Evolutionary conservation across 2,329 filamentous ascomycete species (phyloP).

Genomic region (Tolypocladium amazonense): DNA sequence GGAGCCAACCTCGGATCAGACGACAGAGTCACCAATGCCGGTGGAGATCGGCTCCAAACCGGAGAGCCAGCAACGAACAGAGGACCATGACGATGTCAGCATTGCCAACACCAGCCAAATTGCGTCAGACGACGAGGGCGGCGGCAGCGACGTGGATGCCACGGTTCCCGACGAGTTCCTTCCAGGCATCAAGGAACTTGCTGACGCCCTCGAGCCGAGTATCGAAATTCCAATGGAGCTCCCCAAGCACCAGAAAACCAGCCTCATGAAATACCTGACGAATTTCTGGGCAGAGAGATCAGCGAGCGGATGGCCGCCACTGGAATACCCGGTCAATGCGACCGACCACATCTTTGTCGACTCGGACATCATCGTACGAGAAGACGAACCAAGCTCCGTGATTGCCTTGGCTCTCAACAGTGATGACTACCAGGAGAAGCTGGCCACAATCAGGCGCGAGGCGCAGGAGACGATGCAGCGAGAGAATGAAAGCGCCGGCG

Average conservation of each 20-base stretch:
- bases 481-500: constrained; percentile 19
- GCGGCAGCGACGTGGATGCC: constrained; percentile 61
- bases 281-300: constrained; percentile 99
- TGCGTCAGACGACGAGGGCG: constrained; percentile 59
- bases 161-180: constrained; percentile 58
- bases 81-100: constrained; percentile 17
- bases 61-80: constrained; percentile 13
- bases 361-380: constrained; percentile 91
- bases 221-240: constrained; percentile 60
- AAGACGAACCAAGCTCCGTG: constrained; percentile 93
- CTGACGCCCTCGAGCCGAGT: constrained; percentile 50
- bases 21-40: constrained; percentile 5
- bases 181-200: constrained; percentile 51
- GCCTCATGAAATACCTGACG: constrained; percentile 87
- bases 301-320: constrained; percentile 81
- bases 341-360: constrained; percentile 95
- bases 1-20: constrained; percentile 7
- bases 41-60: constrained; percentile 10
- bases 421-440: constrained; percentile 74
- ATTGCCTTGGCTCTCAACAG: constrained; percentile 89
- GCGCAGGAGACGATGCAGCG: constrained; percentile 31
- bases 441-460: constrained; percentile 53
- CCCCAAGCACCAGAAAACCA: constrained; percentile 86
- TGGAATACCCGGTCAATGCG: constrained; percentile 83
- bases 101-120: constrained; percentile 32